phyloP scores from a whole-genome alignment of 257 asterid genomes.

The Salvia miltiorrhiza region DNA sequence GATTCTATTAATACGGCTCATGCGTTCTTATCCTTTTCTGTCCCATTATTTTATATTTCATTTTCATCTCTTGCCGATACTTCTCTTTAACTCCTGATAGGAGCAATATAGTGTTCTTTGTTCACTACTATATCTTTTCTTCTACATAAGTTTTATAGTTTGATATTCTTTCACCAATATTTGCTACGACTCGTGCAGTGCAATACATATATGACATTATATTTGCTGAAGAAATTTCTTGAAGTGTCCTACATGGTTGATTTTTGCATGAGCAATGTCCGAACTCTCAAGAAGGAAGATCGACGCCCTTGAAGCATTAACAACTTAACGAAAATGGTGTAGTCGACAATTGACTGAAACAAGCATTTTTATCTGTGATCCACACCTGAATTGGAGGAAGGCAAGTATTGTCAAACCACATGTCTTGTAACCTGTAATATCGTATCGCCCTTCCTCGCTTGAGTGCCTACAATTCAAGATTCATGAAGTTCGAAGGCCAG shows the following conservation, averaged over 20 bases:
- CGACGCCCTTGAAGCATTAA: background rate
- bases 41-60: too few species aligned
- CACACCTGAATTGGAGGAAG: background rate
- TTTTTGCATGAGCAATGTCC: background rate
- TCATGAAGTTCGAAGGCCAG: too few species aligned
- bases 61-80: background rate
- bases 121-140: background rate
- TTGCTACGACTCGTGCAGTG: constrained; percentile 35
- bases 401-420: too few species aligned
- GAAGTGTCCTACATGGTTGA: constrained; percentile 12
- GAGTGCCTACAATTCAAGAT: too few species aligned
- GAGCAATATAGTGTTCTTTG: too few species aligned
- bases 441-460: too few species aligned
- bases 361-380: background rate
- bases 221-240: constrained; percentile 66
- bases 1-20: background rate
- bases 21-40: too few species aligned
- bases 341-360: background rate
- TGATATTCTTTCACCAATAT: background rate
- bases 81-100: too few species aligned
- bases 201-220: constrained; percentile 52
- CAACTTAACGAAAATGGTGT: background rate
- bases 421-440: too few species aligned
- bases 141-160: background rate
- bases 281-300: background rate